Evolutionary conservation across 345 rosid genomes (phyloP), one percentile per base, ranked within the genome.

Genomic region (Camelina hispida): DNA sequence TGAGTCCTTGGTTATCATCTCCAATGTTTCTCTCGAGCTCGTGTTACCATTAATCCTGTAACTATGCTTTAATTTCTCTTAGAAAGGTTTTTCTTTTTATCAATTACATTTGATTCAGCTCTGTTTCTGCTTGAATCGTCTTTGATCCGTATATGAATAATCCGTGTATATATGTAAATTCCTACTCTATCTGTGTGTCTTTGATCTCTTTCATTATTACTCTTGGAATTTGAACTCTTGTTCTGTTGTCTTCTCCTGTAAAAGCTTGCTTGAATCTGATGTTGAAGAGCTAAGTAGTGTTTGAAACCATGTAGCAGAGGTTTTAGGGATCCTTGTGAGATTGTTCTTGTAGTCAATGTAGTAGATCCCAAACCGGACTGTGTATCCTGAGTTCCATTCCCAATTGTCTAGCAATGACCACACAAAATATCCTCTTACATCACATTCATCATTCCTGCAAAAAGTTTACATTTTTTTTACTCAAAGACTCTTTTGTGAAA

Each of bases 331-430:
- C 76, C 96, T 86, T 25, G 98, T 90, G 28, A 88, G 88, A 62
- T 91, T 94, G 35, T 88, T 84, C 68, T 75, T 88, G 80, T 85
- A 90, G 51, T 94, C 96, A 38, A 91, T 89, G 73, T 79, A 85
- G 78, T 94, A 90, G 14, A 91, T 86, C 77, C 96, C 93, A 32
- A 94, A 94, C 53, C 97, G 81, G 13, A 94, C 97, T 0, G 97
- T 91, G 71, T 89, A 91, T 30, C 96, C 96, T 6, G 83, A 86
- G 83, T 90, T 94, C 98, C 98, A 91, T 70, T 94, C 98, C 97
- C 92, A 91, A 66, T 94, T 94, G 78, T 94, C 98, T 3, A 90
- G 88, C 91, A 91, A 79, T 15, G 96, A 91, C 98, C 96, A 91
- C 14, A 82, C 85, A 57, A 89, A 94, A 54, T 89, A 93, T 5